Conservation (phyloP, 202 grass and related monocot genomes). For the Elaeis oleifera region DNA sequence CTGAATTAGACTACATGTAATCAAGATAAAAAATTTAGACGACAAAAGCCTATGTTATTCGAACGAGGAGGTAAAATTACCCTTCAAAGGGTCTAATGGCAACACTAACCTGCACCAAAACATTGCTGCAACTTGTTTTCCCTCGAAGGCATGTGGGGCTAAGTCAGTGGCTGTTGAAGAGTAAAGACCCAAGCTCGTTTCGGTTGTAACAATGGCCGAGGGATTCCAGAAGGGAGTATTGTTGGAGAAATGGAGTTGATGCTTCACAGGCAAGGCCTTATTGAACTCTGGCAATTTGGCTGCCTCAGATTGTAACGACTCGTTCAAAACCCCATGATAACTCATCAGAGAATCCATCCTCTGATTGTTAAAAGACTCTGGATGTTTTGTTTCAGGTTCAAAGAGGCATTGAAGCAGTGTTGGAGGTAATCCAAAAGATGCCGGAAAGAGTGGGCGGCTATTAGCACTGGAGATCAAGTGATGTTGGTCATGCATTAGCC, state of each 20-base stretch:
- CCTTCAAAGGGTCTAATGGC: neutral
- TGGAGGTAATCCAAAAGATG: neutral
- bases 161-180: slow-evolving; percentile 19
- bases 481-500: slow-evolving; percentile 36
- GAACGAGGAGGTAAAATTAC: neutral
- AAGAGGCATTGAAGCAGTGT: slow-evolving; percentile 27
- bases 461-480: slow-evolving; percentile 38
- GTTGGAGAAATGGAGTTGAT: slow-evolving; percentile 39
- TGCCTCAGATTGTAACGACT: slow-evolving; percentile 28
- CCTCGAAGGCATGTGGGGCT: neutral
- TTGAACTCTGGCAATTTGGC: slow-evolving; percentile 32
- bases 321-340: neutral
- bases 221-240: slow-evolving; percentile 71
- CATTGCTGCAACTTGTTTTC: neutral
- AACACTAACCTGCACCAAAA: neutral
- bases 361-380: neutral
- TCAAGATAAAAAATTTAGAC: neutral
- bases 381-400: slow-evolving; percentile 21
- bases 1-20: slow-evolving; percentile 35
- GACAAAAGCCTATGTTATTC: slow-evolving; percentile 16
- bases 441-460: slow-evolving; percentile 12
- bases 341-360: neutral
- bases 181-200: slow-evolving; percentile 17
- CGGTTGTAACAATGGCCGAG: slow-evolving; percentile 13
- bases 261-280: slow-evolving; percentile 4